phyloP scores from a whole-genome alignment of 331 rosid genomes.

The Stylosanthes scabra region DNA sequence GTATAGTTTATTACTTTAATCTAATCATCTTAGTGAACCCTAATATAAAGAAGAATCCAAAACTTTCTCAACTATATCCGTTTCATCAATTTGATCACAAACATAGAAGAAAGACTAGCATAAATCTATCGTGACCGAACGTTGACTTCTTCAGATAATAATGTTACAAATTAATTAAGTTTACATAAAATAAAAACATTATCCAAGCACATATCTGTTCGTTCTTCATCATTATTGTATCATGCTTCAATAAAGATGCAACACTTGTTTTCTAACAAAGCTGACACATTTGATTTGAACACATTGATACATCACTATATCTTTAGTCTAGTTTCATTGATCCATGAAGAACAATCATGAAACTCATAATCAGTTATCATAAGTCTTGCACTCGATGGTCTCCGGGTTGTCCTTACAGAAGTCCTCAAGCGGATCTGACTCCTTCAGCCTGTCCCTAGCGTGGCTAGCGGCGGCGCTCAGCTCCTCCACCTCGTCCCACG shows the following conservation, averaged over 20 bases:
- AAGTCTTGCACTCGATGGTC: slow-evolving; percentile 90
- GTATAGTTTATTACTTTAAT: no score
- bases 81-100: no score
- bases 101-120: no score
- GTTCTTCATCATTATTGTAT: background rate
- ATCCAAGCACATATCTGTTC: background rate
- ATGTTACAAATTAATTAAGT: background rate
- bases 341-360: background rate
- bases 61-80: no score
- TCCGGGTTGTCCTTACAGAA: slow-evolving; percentile 93
- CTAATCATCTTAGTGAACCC: no score
- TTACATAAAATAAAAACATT: no score
- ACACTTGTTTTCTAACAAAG: background rate
- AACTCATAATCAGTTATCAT: slow-evolving; percentile 51
- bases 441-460: slow-evolving; percentile 69
- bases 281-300: background rate
- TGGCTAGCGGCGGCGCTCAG: slow-evolving; percentile 99
- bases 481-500: slow-evolving; percentile 99
- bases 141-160: background rate
- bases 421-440: slow-evolving; percentile 72
- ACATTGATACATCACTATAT: background rate
- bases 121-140: no score
- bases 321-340: background rate
- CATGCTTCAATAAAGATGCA: background rate
- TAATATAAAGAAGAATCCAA: no score